Evolutionary conservation across 1,139 yeast species (phyloP).

Genomic region (Pichia sp.): DNA sequence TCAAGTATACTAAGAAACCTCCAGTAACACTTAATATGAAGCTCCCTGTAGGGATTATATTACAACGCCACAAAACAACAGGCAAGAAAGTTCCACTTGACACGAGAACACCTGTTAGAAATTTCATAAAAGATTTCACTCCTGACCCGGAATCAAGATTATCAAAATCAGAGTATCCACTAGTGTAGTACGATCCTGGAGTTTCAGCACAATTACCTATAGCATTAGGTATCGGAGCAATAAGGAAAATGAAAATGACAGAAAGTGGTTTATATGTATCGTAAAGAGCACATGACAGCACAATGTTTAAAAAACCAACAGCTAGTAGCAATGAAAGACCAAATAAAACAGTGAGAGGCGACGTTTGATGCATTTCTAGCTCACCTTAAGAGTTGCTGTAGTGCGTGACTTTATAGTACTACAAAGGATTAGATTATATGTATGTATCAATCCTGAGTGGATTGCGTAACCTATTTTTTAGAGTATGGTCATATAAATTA

Average conservation of each 20-base stretch:
- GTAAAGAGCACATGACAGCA: constrained; percentile 66
- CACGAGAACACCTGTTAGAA: constrained; percentile 57
- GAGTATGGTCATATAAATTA: no score
- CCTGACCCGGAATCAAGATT: constrained; percentile 29
- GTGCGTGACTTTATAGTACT: background rate
- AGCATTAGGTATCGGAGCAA: constrained; percentile 68
- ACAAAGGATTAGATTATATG: no score
- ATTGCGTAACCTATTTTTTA: no score
- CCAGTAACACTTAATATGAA: constrained; percentile 62
- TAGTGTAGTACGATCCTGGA: constrained; percentile 30
- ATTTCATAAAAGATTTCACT: constrained; percentile 37
- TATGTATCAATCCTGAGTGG: no score
- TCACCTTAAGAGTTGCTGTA: background rate
- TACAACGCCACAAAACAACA: constrained; percentile 53
- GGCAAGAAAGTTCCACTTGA: constrained; percentile 67
- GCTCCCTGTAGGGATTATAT: constrained; percentile 49
- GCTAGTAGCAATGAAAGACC: constrained; percentile 66
- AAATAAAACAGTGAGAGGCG: constrained; percentile 57
- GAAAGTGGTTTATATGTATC: constrained; percentile 65
- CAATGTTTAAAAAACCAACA: constrained; percentile 63
- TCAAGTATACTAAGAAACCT: constrained; percentile 63
- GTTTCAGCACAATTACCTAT: constrained; percentile 36
- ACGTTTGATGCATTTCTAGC: constrained; percentile 7
- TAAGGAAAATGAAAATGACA: constrained; percentile 54
- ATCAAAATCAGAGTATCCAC: constrained; percentile 34